Evolutionary conservation across 1,284 basidiomycete genomes (phyloP).

Genomic region (Stygiomarasmius scandens): DNA sequence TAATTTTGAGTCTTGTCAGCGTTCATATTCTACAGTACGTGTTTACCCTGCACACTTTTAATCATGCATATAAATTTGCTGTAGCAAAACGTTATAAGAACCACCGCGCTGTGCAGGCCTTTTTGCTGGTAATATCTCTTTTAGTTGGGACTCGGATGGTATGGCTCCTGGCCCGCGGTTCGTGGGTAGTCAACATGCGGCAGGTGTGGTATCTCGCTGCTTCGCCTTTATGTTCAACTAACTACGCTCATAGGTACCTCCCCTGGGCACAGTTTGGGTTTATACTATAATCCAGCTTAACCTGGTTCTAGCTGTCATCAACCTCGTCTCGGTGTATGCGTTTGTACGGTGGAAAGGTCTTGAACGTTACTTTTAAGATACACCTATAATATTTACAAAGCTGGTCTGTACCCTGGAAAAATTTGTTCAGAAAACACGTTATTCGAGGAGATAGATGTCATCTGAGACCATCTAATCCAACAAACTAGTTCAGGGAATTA

Average conservation of each 20-base stretch:
- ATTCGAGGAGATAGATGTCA: not conserved
- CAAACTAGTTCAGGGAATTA: conserved; percentile 17
- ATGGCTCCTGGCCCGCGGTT: conserved; percentile 67
- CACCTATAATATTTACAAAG: not conserved
- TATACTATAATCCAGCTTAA: conserved; percentile 71
- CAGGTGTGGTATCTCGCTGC: conserved; percentile 50
- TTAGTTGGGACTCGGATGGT: conserved; percentile 64
- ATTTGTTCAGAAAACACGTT: not conserved
- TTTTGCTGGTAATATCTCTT: conserved; percentile 62
- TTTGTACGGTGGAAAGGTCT: conserved; percentile 63
- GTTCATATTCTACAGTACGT: conserved; percentile 79
- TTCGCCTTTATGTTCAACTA: conserved; percentile 3
- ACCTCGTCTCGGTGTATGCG: conserved; percentile 51
- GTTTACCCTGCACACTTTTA: not conserved
- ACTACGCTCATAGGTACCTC: conserved; percentile 56
- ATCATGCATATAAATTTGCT: not conserved
- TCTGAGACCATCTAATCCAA: not conserved
- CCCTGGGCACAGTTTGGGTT: conserved; percentile 75
- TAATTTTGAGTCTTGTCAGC: conserved; percentile 58
- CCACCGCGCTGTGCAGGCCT: conserved; percentile 50
- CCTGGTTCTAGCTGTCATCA: conserved; percentile 60
- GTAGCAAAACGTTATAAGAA: conserved; percentile 68
- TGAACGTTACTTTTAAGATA: conserved; percentile 6
- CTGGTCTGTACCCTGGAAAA: not conserved
- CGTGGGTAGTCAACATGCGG: conserved; percentile 68